Base-by-base conservation (phyloP, 345 rosid genomes). In the Dovyalis caffra region DNA sequence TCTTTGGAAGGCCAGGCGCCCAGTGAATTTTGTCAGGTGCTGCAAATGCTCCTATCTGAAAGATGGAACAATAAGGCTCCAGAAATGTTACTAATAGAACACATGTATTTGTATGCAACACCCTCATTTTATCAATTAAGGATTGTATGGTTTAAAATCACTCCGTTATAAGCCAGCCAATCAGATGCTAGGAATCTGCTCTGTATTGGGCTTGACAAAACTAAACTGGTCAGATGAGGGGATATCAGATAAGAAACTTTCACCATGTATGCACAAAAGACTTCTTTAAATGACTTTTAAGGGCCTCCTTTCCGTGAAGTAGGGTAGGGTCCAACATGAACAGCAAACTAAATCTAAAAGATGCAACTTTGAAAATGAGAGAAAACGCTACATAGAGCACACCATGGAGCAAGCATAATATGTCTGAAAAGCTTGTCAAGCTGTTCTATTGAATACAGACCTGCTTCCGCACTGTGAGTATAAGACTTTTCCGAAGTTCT, bases 1-100 rank as follows among this genome's bases (percentile, higher is more conserved):
- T 95, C 83, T 95, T 95, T 23, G 99, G 99, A 75, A 95, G 88
- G 25, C 91, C 90, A 0, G 98, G 97, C 4, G 99, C 98, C 99
- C 98, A 95, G 38, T 95, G 99, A 66, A 95, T 87, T 81, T 75
- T 89, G 80, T 93, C 99, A 1, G 99, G 98, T 31, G 98, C 94
- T 4, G 99, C 99, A 76, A 95, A 93, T 66, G 98, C 96, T 73
- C 99, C 99, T 26, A 94, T 94, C 97, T 94, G 85, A 38, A 76
- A 45, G 6, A 18, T 25, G 25, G 9, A 73, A 49, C 70, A 31
- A 29, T 38, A 15, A 63, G 15, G n/a, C 37, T 61, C 72, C 65
- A 60, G 68, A 31, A 9, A 31, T 37, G 56, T n/a, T 63, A 37
- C 56, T 35, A 34, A 33, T 15, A 34, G 47, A 20, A 28, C 35